Evolutionary conservation across 306 rosid genomes (phyloP).

Genomic region (Inga oerstediana): DNA sequence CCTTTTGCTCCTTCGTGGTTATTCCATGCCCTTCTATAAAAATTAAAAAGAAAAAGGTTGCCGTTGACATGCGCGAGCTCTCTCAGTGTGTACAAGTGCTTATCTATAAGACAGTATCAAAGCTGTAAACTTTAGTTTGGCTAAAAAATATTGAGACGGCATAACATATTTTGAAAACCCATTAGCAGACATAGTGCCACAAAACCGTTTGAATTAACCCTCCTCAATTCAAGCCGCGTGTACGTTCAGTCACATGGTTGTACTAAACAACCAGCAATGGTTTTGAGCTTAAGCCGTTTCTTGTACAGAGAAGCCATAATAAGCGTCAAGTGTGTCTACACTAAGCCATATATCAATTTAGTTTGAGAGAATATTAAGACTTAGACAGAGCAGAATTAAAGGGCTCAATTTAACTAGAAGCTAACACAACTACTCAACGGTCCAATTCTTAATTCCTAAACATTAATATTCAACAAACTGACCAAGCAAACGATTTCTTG

Average conservation of each 20-base stretch:
- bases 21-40: background rate
- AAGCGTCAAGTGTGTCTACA: background rate
- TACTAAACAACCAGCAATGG: background rate
- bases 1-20: background rate
- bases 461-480: constrained; percentile 26
- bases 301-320: background rate
- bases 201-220: background rate
- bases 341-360: too few species aligned
- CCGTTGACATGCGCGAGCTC: background rate
- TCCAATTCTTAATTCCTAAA: constrained; percentile 2
- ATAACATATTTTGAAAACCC: background rate
- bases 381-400: constrained; percentile 13
- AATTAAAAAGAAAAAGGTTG: too few species aligned
- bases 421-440: constrained; percentile 10
- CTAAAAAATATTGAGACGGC: background rate
- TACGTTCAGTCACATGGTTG: background rate
- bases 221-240: background rate
- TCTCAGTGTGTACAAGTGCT: background rate
- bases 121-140: background rate
- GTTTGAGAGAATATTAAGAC: background rate
- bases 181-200: background rate
- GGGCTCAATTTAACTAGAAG: constrained; percentile 9
- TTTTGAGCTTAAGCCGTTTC: background rate
- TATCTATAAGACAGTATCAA: background rate
- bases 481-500: constrained; percentile 15